Evolutionary conservation across 2,329 filamentous ascomycete genomes (phyloP).

Genomic region (Phaeoacremonium minimum): DNA sequence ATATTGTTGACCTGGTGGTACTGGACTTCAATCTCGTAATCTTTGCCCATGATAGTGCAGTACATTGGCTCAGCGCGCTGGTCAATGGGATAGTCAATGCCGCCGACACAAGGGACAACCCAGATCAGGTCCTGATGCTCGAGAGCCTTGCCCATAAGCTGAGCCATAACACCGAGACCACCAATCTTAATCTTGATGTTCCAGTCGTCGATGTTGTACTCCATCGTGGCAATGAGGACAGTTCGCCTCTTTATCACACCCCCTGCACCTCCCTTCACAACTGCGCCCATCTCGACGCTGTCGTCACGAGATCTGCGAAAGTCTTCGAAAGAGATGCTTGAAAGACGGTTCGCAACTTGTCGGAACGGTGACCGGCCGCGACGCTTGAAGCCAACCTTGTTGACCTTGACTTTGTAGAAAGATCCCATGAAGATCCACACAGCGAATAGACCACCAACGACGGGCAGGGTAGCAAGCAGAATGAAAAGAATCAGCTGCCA

Average conservation of each 20-base stretch:
- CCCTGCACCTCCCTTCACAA: slow-evolving; percentile 12
- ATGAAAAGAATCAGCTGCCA: slow-evolving; percentile 50
- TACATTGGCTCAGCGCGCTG: slow-evolving; percentile 55
- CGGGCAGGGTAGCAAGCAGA: slow-evolving; percentile 48
- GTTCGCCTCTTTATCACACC: slow-evolving; percentile 33
- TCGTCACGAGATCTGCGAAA: slow-evolving; percentile 16
- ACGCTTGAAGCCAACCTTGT: slow-evolving; percentile 22
- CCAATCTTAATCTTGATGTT: slow-evolving; percentile 68
- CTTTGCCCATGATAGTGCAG: slow-evolving; percentile 55
- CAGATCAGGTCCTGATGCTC: slow-evolving; percentile 62
- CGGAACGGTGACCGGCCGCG: slow-evolving; percentile 21
- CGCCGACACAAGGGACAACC: slow-evolving; percentile 60
- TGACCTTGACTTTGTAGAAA: slow-evolving; percentile 52
- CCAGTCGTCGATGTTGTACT: slow-evolving; percentile 70
- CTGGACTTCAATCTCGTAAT: slow-evolving; percentile 59
- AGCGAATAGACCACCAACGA: slow-evolving; percentile 41
- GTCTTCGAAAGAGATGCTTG: slow-evolving; percentile 23
- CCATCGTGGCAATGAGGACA: slow-evolving; percentile 67
- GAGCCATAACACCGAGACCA: slow-evolving; percentile 66
- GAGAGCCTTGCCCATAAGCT: slow-evolving; percentile 65
- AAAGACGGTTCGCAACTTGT: slow-evolving; percentile 21
- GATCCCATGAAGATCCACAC: slow-evolving; percentile 55
- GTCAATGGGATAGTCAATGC: slow-evolving; percentile 59
- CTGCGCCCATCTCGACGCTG: slow-evolving; percentile 12
- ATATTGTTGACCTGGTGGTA: slow-evolving; percentile 62